Evolutionary conservation across 495 filamentous ascomycete species (phyloP).

Genomic region (Lasiosphaeria miniovina): DNA sequence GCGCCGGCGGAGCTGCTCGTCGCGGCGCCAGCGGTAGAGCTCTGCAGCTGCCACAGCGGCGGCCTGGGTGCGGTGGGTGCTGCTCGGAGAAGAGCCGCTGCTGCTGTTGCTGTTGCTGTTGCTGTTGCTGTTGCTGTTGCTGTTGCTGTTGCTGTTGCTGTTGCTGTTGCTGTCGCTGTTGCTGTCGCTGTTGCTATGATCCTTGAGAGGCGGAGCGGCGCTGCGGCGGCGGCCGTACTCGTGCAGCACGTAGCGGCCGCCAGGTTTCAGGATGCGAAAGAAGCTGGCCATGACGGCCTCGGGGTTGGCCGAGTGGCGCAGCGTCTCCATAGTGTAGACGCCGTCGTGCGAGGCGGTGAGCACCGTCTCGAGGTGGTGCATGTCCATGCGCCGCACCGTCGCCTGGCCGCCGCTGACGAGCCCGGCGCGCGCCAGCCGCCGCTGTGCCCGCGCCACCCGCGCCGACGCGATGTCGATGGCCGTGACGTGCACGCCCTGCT

Average conservation of each 20-base stretch:
- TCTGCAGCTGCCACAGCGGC: background rate
- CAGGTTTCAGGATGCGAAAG: background rate
- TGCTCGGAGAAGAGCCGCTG: too few species aligned
- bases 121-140: too few species aligned
- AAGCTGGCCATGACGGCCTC: background rate
- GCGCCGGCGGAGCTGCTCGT: background rate
- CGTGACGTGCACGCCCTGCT: background rate
- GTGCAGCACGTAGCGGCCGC: background rate
- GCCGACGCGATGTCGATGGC: background rate
- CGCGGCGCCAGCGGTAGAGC: background rate
- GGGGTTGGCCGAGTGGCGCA: background rate
- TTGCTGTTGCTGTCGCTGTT: too few species aligned
- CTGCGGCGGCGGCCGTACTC: background rate
- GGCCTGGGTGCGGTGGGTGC: background rate
- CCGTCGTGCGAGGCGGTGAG: background rate
- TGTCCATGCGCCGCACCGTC: background rate
- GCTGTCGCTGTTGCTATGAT: too few species aligned
- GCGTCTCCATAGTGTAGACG: background rate
- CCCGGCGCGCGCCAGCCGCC: background rate
- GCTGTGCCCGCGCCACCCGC: background rate
- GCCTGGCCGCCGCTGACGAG: background rate
- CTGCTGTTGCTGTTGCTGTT: too few species aligned
- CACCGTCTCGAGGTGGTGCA: background rate
- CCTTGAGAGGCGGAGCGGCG: too few species aligned
- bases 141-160: too few species aligned